phyloP scores from a whole-genome alignment of 2,329 filamentous ascomycete genomes.

The Botrytis porri region DNA sequence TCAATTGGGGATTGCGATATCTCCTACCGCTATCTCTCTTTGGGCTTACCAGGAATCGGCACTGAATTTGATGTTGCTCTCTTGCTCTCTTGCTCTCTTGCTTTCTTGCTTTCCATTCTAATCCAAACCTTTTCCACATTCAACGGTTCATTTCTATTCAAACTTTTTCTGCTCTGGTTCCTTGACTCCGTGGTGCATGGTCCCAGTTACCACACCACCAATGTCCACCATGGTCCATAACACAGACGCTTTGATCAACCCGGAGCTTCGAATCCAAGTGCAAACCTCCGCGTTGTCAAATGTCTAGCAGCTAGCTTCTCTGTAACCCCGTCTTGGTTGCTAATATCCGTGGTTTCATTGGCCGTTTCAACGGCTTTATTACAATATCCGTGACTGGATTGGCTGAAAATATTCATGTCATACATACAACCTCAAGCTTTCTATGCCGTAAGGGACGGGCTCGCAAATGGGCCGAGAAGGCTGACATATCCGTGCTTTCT shows the following conservation, averaged over 20 bases:
- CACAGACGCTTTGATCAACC: not conserved
- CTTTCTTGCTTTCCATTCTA: not conserved
- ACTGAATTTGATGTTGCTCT: not conserved
- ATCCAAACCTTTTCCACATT: not conserved
- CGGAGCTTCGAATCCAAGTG: not conserved
- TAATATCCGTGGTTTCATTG: slow-evolving; percentile 4
- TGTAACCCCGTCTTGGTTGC: not conserved
- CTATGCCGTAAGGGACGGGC: not conserved
- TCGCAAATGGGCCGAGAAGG: not conserved
- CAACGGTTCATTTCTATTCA: not conserved
- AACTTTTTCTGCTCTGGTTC: not conserved
- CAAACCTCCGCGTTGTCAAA: not conserved
- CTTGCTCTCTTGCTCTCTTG: not conserved
- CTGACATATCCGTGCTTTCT: not conserved
- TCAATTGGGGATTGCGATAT: not conserved
- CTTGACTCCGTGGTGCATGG: not conserved
- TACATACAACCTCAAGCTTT: not conserved
- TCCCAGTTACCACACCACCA: not conserved
- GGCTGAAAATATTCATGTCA: not conserved
- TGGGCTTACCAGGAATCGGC: not conserved
- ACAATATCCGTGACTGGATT: not conserved
- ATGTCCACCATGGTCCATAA: not conserved
- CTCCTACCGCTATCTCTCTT: not conserved
- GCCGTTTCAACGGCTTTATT: not conserved
- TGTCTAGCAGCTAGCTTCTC: not conserved